phyloP scores from a whole-genome alignment of 257 asterid genomes.

The Echites panduratus region DNA sequence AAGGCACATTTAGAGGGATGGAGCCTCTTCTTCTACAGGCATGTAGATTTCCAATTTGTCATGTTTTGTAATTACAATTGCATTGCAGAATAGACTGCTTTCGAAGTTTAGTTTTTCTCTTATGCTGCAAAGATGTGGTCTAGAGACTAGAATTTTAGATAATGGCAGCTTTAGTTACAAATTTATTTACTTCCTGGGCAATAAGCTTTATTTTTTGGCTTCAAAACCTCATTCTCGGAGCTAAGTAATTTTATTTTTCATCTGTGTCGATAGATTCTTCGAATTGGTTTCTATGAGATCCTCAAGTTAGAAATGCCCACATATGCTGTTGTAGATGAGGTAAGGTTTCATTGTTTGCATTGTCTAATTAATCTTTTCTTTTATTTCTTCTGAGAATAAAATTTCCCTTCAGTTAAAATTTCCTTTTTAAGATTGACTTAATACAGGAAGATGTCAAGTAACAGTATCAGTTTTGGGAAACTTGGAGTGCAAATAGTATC shows the following conservation, averaged over 20 bases:
- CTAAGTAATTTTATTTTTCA: constrained; percentile 7
- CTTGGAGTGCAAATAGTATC: background rate
- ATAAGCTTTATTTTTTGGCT: background rate
- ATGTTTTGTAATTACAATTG: constrained; percentile 2
- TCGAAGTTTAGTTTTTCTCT: background rate
- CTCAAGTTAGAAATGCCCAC: constrained; percentile 87
- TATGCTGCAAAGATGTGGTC: background rate
- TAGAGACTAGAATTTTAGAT: constrained; percentile 1
- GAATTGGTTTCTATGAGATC: constrained; percentile 89
- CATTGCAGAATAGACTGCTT: background rate
- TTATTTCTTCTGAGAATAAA: background rate
- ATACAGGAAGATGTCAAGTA: background rate
- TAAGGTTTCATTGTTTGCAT: constrained; percentile 15
- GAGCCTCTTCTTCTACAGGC: constrained; percentile 96
- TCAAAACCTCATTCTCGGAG: background rate
- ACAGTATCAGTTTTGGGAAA: background rate
- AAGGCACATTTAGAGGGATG: constrained; percentile 59
- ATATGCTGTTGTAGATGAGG: constrained; percentile 96
- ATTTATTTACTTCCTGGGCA: background rate
- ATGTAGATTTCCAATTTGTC: background rate
- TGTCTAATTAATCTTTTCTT: constrained; percentile 4
- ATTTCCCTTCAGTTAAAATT: constrained; percentile 1
- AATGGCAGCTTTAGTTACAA: background rate
- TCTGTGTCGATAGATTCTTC: constrained; percentile 59
- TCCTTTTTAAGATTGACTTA: background rate